A percentile compares a stretch with the other conserved stretches of the same genome.
Conservation (phyloP, 164 flowering plant genomes). For the Stephania japonica region DNA sequence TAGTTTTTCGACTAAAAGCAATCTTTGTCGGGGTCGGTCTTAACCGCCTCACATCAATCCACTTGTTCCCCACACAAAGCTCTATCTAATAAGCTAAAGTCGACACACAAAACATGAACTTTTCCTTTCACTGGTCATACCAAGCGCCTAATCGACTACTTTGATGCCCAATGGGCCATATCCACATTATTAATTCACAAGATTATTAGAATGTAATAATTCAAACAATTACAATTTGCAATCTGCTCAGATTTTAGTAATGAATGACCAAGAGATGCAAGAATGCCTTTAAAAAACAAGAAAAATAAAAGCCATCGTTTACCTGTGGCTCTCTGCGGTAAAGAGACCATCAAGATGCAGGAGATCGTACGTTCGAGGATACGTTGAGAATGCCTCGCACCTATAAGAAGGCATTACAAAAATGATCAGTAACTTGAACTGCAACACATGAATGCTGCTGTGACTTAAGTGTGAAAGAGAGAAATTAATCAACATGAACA, state of each 20-base stretch:
- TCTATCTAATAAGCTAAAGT: too few relatives aligned
- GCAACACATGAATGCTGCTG: neutral
- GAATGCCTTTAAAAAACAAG: neutral
- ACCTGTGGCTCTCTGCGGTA: conserved; percentile 93
- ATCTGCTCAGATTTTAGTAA: neutral
- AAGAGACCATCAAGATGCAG: conserved; percentile 94
- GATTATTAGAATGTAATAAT: too few relatives aligned
- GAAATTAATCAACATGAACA: neutral
- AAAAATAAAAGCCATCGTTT: neutral
- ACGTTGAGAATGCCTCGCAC: conserved; percentile 99
- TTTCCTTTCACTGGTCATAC: too few relatives aligned
- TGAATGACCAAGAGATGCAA: neutral
- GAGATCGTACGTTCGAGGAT: conserved; percentile 97
- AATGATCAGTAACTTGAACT: neutral
- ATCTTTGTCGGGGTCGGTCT: too few relatives aligned
- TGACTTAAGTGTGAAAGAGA: neutral
- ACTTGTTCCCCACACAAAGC: too few relatives aligned
- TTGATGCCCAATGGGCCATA: too few relatives aligned
- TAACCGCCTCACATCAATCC: too few relatives aligned
- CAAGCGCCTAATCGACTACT: too few relatives aligned
- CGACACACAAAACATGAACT: too few relatives aligned
- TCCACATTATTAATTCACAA: too few relatives aligned
- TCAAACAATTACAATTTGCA: too few relatives aligned
- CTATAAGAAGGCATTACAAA: conserved; percentile 29
- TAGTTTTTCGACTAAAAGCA: too few relatives aligned